Percentiles rank a stretch among this genome's conserved stretches.
Evolutionary conservation across 2,329 filamentous ascomycete genomes (phyloP).

Genomic region (Monilinia fructicola): DNA sequence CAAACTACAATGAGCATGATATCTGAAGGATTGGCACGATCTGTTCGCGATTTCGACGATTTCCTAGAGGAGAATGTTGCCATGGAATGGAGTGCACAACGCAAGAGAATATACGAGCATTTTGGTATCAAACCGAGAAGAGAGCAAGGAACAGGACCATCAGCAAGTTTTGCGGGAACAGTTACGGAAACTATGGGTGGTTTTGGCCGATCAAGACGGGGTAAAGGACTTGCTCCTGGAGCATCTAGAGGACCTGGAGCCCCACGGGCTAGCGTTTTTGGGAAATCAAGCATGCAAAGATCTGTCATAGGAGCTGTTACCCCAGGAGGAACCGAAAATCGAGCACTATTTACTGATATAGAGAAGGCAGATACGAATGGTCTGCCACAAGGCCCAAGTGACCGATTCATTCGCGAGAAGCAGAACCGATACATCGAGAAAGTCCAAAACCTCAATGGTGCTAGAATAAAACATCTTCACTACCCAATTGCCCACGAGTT

Average conservation of each 20-base stretch:
- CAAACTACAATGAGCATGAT: slow-evolving; percentile 92
- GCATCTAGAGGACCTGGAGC: slow-evolving; percentile 34
- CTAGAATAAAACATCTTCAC: slow-evolving; percentile 62
- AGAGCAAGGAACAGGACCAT: slow-evolving; percentile 38
- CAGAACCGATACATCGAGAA: slow-evolving; percentile 78
- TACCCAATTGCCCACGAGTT: slow-evolving; percentile 78
- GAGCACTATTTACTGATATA: slow-evolving; percentile 67
- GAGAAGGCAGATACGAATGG: slow-evolving; percentile 54
- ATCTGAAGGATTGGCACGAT: slow-evolving; percentile 83
- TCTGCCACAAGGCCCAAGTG: slow-evolving; percentile 55
- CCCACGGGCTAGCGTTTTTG: slow-evolving; percentile 58
- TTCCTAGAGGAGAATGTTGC: slow-evolving; percentile 94
- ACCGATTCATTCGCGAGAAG: slow-evolving; percentile 78
- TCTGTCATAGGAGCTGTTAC: slow-evolving; percentile 85
- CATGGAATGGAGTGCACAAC: slow-evolving; percentile 93
- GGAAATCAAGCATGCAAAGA: slow-evolving; percentile 69
- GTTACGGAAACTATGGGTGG: slow-evolving; percentile 49
- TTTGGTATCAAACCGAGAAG: slow-evolving; percentile 77
- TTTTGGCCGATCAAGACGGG: slow-evolving; percentile 60
- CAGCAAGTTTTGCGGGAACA: slow-evolving; percentile 38
- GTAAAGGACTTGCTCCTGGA: slow-evolving; percentile 45
- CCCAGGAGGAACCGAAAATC: slow-evolving; percentile 59
- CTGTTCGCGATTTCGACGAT: slow-evolving; percentile 85
- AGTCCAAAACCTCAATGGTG: slow-evolving; percentile 74
- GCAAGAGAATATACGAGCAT: slow-evolving; percentile 90